Evolutionary conservation across 805 yeast genomes (phyloP), one percentile per base, ranked within the genome.

Genomic region (Candida corydali): DNA sequence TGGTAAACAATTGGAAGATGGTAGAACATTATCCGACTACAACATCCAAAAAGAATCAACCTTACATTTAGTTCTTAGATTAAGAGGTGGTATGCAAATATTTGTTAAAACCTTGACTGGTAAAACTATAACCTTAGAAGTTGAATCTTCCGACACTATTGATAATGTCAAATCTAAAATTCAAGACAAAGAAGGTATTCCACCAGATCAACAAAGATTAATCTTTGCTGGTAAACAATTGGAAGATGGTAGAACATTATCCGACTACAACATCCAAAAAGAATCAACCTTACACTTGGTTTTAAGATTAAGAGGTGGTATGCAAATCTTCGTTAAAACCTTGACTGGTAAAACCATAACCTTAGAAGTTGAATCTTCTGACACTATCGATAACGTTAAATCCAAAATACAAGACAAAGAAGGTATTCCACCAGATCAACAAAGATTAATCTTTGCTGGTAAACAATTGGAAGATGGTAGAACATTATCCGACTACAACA

Each of bases 241-340:
- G 67, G 96, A 87, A 71, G 93, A 85, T 50, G 96, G 96, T 53
- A 86, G 96, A 78, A 89, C 97, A 47, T 74, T 89, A 49, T 82
- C 95, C 50, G 97, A 89, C 75, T 89, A 89, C 91, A 89, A 89
- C 85, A 89, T 89, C 69, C 96, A 88, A 75, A 89, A 89, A 78
- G 97, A 89, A 75, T 87, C 96, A 48, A 89, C 97, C 45, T 71
- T 89, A 39, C 96, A 91, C 72, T 81, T 91, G 75, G 98, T 91
- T 52, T 76, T 91, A 52, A 88, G 97, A 80, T 85, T 91, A 69
- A 86, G 97, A 78, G 98, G 98, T 78, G 96, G 96, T 73, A 68
- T 59, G 81, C 80, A 76, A 59, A 76, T 76, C 45, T 65, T 66
- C 47, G 77, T 73, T 40, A 74, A 75, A 57, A 75, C 80, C 23